Evolutionary conservation across 768 basidiomycete genomes (phyloP).

Genomic region (Leccinum rimulosum): DNA sequence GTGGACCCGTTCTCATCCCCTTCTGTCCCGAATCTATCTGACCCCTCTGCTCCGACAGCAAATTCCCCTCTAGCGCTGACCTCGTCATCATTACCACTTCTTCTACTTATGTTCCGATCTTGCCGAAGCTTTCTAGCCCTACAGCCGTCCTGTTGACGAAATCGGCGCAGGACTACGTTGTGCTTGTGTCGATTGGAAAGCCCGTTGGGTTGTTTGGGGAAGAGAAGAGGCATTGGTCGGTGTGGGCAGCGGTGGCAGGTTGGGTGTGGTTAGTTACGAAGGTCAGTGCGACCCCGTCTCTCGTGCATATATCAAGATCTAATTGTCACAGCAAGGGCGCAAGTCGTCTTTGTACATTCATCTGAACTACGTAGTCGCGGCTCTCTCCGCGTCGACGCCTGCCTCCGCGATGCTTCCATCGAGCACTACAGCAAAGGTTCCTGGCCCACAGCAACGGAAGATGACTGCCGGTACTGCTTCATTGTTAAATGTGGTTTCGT

Average conservation of each 20-base stretch:
- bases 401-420: conserved; percentile 46
- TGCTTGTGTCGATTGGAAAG: conserved; percentile 72
- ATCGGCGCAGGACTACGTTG: conserved; percentile 84
- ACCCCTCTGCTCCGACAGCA: neutral
- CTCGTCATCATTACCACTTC: conserved; percentile 90
- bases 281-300: conserved; percentile 43
- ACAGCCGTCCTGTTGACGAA: conserved; percentile 74
- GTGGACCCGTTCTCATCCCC: conserved; percentile 21
- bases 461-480: conserved; percentile 15
- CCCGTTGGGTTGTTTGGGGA: conserved; percentile 78
- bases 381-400: conserved; percentile 80
- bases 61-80: conserved; percentile 42
- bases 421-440: conserved; percentile 56
- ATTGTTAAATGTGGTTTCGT: neutral
- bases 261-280: conserved; percentile 89
- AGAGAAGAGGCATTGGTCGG: conserved; percentile 90
- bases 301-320: neutral
- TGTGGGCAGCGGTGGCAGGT: conserved; percentile 77
- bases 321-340: conserved; percentile 14
- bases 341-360: conserved; percentile 78
- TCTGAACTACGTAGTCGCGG: conserved; percentile 81
- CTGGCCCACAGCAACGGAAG: conserved; percentile 23
- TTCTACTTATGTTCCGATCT: conserved; percentile 68
- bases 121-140: conserved; percentile 67
- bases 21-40: conserved; percentile 19